These are phyloP conservation scores for Fusarium citri DNA, from an alignment of 2,329 filamentous ascomycete genomes.

Conservation along the genomic window DNA sequence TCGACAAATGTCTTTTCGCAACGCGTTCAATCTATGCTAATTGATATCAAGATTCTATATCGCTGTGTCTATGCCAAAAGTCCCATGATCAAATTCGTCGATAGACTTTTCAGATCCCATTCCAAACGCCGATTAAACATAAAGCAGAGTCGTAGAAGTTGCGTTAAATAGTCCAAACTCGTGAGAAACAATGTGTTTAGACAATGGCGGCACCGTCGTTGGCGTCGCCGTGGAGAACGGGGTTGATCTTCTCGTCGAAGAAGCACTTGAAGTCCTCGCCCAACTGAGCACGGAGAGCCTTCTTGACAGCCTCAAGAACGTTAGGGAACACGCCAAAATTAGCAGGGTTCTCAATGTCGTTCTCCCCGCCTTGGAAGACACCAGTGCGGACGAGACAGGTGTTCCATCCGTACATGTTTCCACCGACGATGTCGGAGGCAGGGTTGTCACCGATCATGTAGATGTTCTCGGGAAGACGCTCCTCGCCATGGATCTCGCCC, in stretches of 20 bases:
- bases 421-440: slow-evolving; percentile 60
- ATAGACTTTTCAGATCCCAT: slow-evolving; percentile 27
- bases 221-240: slow-evolving; percentile 63
- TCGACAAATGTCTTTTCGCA: not conserved
- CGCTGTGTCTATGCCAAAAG: slow-evolving; percentile 39
- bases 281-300: slow-evolving; percentile 74
- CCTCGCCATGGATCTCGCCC: slow-evolving; percentile 79
- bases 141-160: slow-evolving; percentile 15
- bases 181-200: slow-evolving; percentile 5
- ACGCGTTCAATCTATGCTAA: slow-evolving; percentile 35
- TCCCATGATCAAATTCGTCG: slow-evolving; percentile 31
- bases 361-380: slow-evolving; percentile 81
- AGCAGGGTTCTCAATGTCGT: slow-evolving; percentile 81
- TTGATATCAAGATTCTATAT: slow-evolving; percentile 42
- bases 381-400: slow-evolving; percentile 82
- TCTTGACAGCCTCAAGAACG: slow-evolving; percentile 75
- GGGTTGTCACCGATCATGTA: slow-evolving; percentile 93
- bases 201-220: slow-evolving; percentile 43
- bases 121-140: slow-evolving; percentile 26
- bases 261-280: slow-evolving; percentile 80
- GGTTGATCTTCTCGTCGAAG: slow-evolving; percentile 79
- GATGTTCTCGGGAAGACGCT: slow-evolving; percentile 73
- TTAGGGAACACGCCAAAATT: slow-evolving; percentile 81
- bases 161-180: slow-evolving; percentile 4
- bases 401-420: slow-evolving; percentile 87